These are phyloP conservation scores for Mycena chlorophos DNA, from an alignment of 768 basidiomycete species.

Conservation along the genomic window DNA sequence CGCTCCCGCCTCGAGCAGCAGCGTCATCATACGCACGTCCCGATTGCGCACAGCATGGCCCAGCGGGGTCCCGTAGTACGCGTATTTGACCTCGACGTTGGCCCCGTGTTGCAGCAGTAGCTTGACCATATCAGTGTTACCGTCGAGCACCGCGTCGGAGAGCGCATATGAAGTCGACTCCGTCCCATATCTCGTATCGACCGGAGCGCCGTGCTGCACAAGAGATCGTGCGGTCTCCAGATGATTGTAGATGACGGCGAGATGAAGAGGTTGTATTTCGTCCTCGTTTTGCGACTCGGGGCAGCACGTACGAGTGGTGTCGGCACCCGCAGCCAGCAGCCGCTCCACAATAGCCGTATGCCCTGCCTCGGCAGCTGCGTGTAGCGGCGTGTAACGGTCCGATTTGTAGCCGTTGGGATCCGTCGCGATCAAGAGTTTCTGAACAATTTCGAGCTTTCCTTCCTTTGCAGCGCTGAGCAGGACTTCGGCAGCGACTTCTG, in stretches of 20 bases:
- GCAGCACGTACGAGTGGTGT: neutral
- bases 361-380: neutral
- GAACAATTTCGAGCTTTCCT: neutral
- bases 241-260: neutral
- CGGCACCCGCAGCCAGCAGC: conserved; percentile 2
- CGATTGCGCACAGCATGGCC: neutral
- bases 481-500: neutral
- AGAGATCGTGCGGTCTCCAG: neutral
- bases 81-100: neutral
- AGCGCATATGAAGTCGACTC: neutral
- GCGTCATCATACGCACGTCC: neutral
- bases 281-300: neutral
- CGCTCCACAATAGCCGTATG: neutral
- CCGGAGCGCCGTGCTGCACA: neutral
- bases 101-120: neutral
- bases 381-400: neutral
- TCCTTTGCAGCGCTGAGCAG: neutral
- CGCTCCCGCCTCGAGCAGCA: neutral
- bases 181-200: neutral
- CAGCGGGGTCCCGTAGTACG: neutral
- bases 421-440: neutral
- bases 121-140: neutral
- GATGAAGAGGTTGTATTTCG: neutral
- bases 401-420: neutral
- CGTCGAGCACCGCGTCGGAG: neutral